These are phyloP conservation scores for Aphanomyces invadans DNA, from an alignment of 352 stramenopile genomes.

Conservation along the genomic window DNA sequence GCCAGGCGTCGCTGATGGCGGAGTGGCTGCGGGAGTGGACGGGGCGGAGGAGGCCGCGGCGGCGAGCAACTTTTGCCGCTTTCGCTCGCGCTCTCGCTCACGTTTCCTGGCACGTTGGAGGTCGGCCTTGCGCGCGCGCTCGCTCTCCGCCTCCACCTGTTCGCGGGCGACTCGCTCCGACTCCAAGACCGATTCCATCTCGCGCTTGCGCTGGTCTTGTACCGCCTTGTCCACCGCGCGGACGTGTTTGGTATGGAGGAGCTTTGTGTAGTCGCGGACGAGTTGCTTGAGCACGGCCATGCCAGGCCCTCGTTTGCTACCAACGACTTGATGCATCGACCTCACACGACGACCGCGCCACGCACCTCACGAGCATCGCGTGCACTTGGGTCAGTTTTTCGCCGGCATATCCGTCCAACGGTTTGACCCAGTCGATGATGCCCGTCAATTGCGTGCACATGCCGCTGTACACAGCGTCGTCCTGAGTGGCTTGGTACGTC, in stretches of 20 bases:
- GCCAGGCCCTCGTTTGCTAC: slow-evolving; percentile 35
- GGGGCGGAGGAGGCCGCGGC: too few relatives aligned
- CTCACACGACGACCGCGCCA: too few relatives aligned
- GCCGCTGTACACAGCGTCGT: slow-evolving; percentile 27
- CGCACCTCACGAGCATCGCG: slow-evolving; percentile 38
- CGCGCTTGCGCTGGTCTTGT: slow-evolving; percentile 59
- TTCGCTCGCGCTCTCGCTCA: slow-evolving; percentile 42
- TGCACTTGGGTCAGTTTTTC: slow-evolving; percentile 52
- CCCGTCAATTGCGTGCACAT: slow-evolving; percentile 55
- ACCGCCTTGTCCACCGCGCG: slow-evolving; percentile 59
- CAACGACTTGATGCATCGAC: too few relatives aligned
- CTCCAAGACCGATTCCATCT: slow-evolving; percentile 37
- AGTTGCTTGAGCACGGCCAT: slow-evolving; percentile 61
- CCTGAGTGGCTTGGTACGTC: slow-evolving; percentile 16
- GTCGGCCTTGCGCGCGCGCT: slow-evolving; percentile 64
- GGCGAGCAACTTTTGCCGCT: background rate
- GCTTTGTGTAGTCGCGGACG: slow-evolving; percentile 76
- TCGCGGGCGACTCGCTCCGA: slow-evolving; percentile 38
- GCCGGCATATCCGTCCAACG: slow-evolving; percentile 65
- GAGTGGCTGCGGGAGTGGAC: too few relatives aligned
- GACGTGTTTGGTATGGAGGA: slow-evolving; percentile 77
- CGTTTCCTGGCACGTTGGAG: slow-evolving; percentile 77
- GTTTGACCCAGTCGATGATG: slow-evolving; percentile 48
- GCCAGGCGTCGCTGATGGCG: background rate
- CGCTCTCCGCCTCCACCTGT: slow-evolving; percentile 54